Percentiles rank a stretch among this genome's conserved stretches.
Conservation (phyloP, 805 yeast genomes). For the Ogataea polymorpha region DNA sequence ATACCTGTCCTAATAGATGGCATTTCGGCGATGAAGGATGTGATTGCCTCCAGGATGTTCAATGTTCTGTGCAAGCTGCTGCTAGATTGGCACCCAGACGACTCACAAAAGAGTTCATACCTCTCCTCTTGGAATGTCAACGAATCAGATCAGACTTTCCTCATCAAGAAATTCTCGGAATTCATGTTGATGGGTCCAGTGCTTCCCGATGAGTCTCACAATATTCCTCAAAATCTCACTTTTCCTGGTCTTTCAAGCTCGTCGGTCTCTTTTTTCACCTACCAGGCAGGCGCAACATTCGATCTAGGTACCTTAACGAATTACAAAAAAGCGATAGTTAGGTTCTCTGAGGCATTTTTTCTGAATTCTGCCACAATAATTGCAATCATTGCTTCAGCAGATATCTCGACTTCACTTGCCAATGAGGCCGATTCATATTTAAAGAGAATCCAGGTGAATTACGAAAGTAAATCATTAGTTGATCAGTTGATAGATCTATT, state of each 20-base stretch:
- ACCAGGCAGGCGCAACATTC: constrained; percentile 63
- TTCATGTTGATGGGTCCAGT: constrained; percentile 56
- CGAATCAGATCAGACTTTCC: constrained; percentile 40
- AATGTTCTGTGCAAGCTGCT: constrained; percentile 56
- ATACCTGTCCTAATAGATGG: constrained; percentile 47
- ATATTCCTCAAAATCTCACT: constrained; percentile 41
- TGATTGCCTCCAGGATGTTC: constrained; percentile 54
- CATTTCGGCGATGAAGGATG: constrained; percentile 37
- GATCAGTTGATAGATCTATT: constrained; percentile 45
- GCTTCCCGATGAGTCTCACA: constrained; percentile 34
- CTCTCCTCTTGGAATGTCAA: constrained; percentile 36
- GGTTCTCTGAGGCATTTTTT: constrained; percentile 43
- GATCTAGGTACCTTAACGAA: constrained; percentile 44
- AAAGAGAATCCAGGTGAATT: constrained; percentile 48
- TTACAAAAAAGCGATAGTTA: constrained; percentile 40
- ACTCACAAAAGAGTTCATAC: constrained; percentile 41
- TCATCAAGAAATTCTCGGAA: constrained; percentile 48
- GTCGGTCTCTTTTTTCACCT: constrained; percentile 62
- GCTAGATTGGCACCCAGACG: constrained; percentile 41
- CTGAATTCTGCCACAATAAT: constrained; percentile 34
- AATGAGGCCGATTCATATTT: constrained; percentile 51
- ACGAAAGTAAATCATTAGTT: constrained; percentile 47
- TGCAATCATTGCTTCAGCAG: constrained; percentile 61
- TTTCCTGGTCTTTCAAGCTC: constrained; percentile 62
- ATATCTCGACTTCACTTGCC: constrained; percentile 51